Base-by-base conservation (phyloP, 805 yeast genomes). In the Starmerella floris region DNA sequence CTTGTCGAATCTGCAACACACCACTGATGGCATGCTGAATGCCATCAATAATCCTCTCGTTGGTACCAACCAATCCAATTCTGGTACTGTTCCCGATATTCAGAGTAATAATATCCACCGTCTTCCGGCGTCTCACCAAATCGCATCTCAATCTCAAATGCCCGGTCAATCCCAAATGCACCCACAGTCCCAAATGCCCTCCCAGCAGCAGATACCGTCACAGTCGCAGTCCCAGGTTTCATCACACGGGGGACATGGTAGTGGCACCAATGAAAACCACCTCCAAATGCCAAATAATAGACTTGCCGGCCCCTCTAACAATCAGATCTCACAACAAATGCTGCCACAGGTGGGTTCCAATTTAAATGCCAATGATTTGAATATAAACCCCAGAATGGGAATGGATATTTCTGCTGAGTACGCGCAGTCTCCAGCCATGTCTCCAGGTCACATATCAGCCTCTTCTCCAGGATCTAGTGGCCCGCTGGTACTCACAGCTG, bases 401-500 rank as follows among this genome's bases (percentile, higher is more conserved):
- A 33, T 33, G 36, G 20, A 33, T 4, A 10, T 9, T 10, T 8
- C 5, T 9, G 20, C 38, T 4, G 16, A 13, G 3, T 22, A n/a
- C 17, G 11, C 39, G 2, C 32, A 9, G 17, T 19, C 37, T 3
- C 35, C 34, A 3, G 35, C 28, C 8, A 22, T 35, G 20, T 17
- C 43, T 16, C 39, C 38, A 9, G 30, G 21, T 8, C 30, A 25
- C 16, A 21, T 40, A 15, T 30, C 30, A 8, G 17, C 28, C n/a
- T 30, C 35, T 20, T 26, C 25, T 79, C 59, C 74, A 72, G 31
- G 21, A 11, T 20, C 23, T 9, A 4, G 23, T 5, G 16, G 22
- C 17, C 45, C 30, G 5, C 15, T 30, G 1, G 53, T 41, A 3
- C 36, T 50, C n/a, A 54, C 75, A 23, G 58, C 76, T 5, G 77